These are phyloP conservation scores for Kwoniella mangroviensis DNA, from an alignment of 768 basidiomycete species.

Conservation along the genomic window DNA sequence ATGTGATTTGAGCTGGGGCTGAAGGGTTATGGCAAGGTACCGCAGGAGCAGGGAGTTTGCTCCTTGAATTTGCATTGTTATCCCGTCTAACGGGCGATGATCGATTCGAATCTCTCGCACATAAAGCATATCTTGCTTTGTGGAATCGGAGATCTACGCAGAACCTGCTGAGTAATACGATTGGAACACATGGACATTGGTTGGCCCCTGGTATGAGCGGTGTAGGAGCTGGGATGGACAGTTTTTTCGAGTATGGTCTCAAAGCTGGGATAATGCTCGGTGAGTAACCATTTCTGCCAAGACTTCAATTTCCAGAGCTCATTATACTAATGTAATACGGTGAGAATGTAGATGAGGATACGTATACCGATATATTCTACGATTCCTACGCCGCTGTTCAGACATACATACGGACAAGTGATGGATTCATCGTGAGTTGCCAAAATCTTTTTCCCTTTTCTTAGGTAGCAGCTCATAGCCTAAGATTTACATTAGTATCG, in stretches of 20 bases:
- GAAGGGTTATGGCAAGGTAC: constrained; percentile 64
- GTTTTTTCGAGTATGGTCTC: constrained; percentile 74
- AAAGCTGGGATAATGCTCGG: constrained; percentile 53
- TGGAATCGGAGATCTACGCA: constrained; percentile 90
- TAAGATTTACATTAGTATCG: constrained; percentile 67
- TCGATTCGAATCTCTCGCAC: constrained; percentile 83
- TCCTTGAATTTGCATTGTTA: constrained; percentile 91
- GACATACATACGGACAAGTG: constrained; percentile 76
- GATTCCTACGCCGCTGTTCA: constrained; percentile 82
- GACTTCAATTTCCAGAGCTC: too few relatives aligned
- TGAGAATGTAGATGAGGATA: constrained; percentile 65
- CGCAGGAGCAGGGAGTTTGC: constrained; percentile 88
- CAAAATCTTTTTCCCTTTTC: too few relatives aligned
- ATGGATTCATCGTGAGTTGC: constrained; percentile 85
- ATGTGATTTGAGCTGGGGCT: too few relatives aligned
- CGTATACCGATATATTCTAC: constrained; percentile 82
- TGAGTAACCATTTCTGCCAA: too few relatives aligned
- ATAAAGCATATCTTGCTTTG: constrained; percentile 86
- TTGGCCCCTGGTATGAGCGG: constrained; percentile 73
- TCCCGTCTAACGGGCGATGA: constrained; percentile 88
- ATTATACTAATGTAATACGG: background rate
- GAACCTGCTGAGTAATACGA: constrained; percentile 82
- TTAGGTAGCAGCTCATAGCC: background rate
- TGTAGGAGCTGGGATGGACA: constrained; percentile 94
- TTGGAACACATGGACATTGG: constrained; percentile 83